These are phyloP conservation scores for Suillus tomentosus DNA, from an alignment of 768 basidiomycete species.

Conservation along the genomic window DNA sequence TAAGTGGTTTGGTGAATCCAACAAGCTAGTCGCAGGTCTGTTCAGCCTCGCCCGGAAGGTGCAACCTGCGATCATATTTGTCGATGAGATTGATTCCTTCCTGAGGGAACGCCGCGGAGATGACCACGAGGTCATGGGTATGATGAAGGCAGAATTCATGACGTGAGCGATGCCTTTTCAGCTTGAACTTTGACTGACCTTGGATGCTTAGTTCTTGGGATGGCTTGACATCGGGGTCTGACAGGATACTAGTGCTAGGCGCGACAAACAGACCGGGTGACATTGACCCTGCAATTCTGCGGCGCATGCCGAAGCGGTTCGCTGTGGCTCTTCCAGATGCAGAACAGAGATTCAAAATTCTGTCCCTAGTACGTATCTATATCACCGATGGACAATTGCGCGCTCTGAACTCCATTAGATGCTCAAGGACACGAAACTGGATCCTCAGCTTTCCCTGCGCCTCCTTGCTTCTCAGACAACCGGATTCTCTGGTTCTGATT, in stretches of 20 bases:
- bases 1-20: constrained; percentile 89
- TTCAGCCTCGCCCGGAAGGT: constrained; percentile 94
- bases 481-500: constrained; percentile 86
- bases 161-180: constrained; percentile 53
- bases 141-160: constrained; percentile 98
- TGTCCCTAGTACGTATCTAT: constrained; percentile 61
- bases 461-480: constrained; percentile 67
- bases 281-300: constrained; percentile 81
- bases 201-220: constrained; percentile 78
- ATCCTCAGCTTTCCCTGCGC: constrained; percentile 60
- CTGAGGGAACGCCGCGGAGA: constrained; percentile 82
- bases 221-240: constrained; percentile 78
- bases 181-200: neutral
- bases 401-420: constrained; percentile 51
- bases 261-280: constrained; percentile 96
- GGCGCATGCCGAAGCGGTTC: constrained; percentile 99
- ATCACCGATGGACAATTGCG: neutral
- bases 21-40: constrained; percentile 92
- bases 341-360: constrained; percentile 82
- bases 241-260: constrained; percentile 88
- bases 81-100: constrained; percentile 98
- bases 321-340: constrained; percentile 77
- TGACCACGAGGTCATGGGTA: constrained; percentile 97
- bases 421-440: constrained; percentile 75
- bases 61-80: constrained; percentile 96